phyloP scores from a whole-genome alignment of 1,284 basidiomycete genomes.

The Agaricales sp. region DNA sequence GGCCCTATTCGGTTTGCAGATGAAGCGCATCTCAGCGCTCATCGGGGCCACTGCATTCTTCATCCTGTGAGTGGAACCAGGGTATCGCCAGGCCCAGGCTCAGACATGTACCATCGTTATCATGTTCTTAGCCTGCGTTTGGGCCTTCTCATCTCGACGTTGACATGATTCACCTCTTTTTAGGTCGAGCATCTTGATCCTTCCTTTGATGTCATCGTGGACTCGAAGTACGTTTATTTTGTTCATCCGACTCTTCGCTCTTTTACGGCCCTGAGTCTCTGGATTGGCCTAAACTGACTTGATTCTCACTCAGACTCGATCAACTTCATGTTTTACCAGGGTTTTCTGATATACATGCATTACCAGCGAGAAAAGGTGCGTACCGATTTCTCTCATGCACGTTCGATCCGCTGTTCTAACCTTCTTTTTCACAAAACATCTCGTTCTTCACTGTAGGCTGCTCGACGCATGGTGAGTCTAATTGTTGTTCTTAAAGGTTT shows the following conservation, averaged over 20 bases:
- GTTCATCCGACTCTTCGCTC: neutral
- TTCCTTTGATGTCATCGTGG: constrained; percentile 33
- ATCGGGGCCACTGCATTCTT: constrained; percentile 39
- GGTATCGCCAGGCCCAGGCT: neutral
- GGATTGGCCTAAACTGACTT: neutral
- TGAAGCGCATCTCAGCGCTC: constrained; percentile 45
- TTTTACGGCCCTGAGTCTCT: neutral
- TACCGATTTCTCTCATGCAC: neutral
- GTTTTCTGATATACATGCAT: constrained; percentile 45
- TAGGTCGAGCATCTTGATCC: constrained; percentile 31
- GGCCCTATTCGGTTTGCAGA: constrained; percentile 54
- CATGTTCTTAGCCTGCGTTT: neutral
- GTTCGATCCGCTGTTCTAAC: constrained; percentile 2
- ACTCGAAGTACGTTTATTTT: constrained; percentile 25
- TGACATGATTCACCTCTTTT: neutral
- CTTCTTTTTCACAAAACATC: too few species aligned
- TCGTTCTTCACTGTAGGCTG: constrained; percentile 30
- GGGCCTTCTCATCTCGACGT: neutral
- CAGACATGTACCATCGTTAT: neutral
- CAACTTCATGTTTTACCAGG: constrained; percentile 48
- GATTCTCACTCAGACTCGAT: constrained; percentile 32
- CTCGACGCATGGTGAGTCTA: neutral
- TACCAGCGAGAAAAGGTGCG: constrained; percentile 35
- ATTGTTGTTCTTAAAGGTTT: too few species aligned
- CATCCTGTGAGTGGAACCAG: constrained; percentile 27